Evolutionary conservation across 1,284 basidiomycete genomes (phyloP), one percentile per base, ranked within the genome.

Genomic region (Puccinia novopanici): DNA sequence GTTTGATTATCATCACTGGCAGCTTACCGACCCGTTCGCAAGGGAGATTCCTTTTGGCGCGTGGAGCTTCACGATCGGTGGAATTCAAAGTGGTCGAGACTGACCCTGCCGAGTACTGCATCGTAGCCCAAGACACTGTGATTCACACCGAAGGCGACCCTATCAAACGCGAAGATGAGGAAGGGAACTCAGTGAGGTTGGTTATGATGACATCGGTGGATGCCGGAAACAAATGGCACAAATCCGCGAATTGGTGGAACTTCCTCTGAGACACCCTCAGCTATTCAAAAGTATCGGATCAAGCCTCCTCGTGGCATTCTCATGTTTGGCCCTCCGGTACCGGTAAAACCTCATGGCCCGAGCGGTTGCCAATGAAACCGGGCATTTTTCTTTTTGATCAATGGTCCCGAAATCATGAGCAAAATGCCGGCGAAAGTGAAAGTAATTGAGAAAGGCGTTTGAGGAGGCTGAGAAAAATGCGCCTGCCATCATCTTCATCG

Each of bases 91-190:
- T 97, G 81, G 91, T 96, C 83, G 84, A 84, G 79, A 94, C 93
- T 52, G 95, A 97, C 86, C 95, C 95, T 0, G 90, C 94, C 54
- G 95, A 98, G 85, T 97, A 92, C 87, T 97, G 95, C 88, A 98
- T 98, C 83, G 94, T 98, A 42, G 95, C 95, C 0, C 95, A 96
- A 87, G 95, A 97, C 84, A 98, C 95, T 0, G 94, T 97, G 73
- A 95, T 97, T 83, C 94, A 96, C 87, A 95, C 93, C 67, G 97
- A 99, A 90, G 97, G 97, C 82, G 97, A 99, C 84, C 94, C 97
- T 0, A 92, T 99, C 84, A 98, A 99, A 89, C 91, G 97, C 81
- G 97, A 99, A 86, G 97, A 98, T 82, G 97, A 99, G 87, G 97
- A 99, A 87, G 91, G 93, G 59, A 98, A 96, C 90, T 99, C 48